These are phyloP conservation scores for Oenanthe javanica DNA, from an alignment of 140 eudicot species.

Conservation along the genomic window DNA sequence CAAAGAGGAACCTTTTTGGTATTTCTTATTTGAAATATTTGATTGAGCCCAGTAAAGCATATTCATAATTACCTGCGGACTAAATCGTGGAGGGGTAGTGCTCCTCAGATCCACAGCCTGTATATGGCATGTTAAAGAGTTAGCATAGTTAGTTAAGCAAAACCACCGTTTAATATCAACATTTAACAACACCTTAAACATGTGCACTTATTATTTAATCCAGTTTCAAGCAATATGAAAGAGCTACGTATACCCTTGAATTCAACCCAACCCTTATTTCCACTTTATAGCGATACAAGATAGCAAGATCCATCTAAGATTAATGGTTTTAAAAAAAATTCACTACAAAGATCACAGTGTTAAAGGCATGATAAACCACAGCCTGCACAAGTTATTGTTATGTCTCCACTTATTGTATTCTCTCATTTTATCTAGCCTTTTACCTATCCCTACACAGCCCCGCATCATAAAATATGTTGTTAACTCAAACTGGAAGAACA, in stretches of 20 bases:
- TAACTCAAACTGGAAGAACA: not conserved
- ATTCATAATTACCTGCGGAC: slow-evolving; percentile 44
- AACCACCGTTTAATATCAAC: not conserved
- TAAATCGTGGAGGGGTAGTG: slow-evolving; percentile 50
- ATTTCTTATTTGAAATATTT: not conserved
- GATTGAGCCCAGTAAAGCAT: not conserved
- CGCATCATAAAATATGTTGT: not conserved
- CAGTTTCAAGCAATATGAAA: not conserved
- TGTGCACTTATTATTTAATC: not conserved
- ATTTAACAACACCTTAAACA: not conserved
- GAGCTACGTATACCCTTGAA: not conserved
- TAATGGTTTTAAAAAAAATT: too few relatives aligned
- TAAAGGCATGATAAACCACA: too few relatives aligned
- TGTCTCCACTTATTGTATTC: too few relatives aligned
- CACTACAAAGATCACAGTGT: too few relatives aligned
- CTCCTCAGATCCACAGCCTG: slow-evolving; percentile 87
- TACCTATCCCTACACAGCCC: not conserved
- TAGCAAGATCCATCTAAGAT: not conserved
- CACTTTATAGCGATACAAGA: not conserved
- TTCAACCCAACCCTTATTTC: not conserved
- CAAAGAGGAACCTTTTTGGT: not conserved
- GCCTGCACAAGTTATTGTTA: too few relatives aligned
- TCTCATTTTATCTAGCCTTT: too few relatives aligned
- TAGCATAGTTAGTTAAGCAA: not conserved
- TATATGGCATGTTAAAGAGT: slow-evolving; percentile 9